Evolutionary conservation across 495 filamentous ascomycete species (phyloP).

Genomic region (Beverwykella pulmonaria): DNA sequence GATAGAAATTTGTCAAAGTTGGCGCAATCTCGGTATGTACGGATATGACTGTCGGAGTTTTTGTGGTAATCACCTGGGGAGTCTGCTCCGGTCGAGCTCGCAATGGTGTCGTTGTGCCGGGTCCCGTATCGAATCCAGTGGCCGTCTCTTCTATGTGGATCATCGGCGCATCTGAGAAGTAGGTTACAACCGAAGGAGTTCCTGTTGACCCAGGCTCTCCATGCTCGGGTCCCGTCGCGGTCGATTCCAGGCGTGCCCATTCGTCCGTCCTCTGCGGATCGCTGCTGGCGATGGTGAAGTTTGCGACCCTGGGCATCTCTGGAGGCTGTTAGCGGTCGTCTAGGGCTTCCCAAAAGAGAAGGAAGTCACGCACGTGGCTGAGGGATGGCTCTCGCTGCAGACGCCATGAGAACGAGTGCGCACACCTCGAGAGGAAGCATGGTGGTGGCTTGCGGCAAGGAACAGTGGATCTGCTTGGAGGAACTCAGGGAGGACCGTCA

Average conservation of each 20-base stretch:
- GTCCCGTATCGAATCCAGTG: background rate
- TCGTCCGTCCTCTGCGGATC: background rate
- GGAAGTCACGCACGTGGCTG: constrained; percentile 5
- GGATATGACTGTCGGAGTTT: constrained; percentile 5
- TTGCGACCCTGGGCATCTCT: background rate
- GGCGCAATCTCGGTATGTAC: constrained; percentile 13
- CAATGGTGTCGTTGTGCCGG: background rate
- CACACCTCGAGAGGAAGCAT: constrained; percentile 26
- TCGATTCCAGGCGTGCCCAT: background rate
- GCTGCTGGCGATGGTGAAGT: background rate
- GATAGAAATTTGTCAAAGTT: background rate
- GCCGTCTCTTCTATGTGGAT: background rate
- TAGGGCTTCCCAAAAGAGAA: background rate
- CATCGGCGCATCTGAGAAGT: background rate
- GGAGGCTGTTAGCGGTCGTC: background rate
- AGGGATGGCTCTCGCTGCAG: constrained; percentile 1
- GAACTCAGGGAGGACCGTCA: background rate
- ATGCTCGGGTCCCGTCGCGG: background rate
- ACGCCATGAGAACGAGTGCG: constrained; percentile 16
- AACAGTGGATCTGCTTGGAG: background rate
- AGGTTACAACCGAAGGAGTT: background rate
- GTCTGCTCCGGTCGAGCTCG: background rate
- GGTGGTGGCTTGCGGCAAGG: background rate
- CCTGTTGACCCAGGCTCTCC: background rate
- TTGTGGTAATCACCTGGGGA: background rate